These are phyloP conservation scores for Chaetoceros tenuissimus DNA, from an alignment of 108 stramenopile genomes.

Conservation along the genomic window DNA sequence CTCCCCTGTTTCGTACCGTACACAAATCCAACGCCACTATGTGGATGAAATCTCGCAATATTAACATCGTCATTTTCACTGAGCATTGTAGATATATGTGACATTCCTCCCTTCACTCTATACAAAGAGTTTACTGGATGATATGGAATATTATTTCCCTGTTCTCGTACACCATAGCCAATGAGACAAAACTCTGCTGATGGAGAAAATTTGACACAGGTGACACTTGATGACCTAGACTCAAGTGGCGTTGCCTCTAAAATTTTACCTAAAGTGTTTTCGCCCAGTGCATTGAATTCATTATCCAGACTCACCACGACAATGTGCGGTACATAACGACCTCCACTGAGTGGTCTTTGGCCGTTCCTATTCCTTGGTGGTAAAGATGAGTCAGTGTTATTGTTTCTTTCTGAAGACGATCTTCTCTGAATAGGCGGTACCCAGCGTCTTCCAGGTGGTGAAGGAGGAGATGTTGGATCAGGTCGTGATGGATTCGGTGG, in stretches of 20 bases:
- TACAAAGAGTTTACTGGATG: conserved; percentile 82
- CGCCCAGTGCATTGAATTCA: background rate
- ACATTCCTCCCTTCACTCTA: conserved; percentile 56
- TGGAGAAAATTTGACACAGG: conserved; percentile 91
- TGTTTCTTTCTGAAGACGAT: background rate
- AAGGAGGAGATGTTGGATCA: conserved; percentile 26
- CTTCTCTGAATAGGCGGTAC: conserved; percentile 13
- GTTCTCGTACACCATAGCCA: conserved; percentile 85
- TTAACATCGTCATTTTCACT: conserved; percentile 91
- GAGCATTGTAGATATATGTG: conserved; percentile 66
- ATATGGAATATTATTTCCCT: conserved; percentile 29
- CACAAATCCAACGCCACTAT: conserved; percentile 90
- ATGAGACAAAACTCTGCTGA: conserved; percentile 86
- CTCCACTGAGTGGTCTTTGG: conserved; percentile 28
- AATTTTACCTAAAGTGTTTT: conserved; percentile 41
- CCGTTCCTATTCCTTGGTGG: background rate
- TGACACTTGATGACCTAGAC: conserved; percentile 75
- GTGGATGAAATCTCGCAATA: conserved; percentile 94
- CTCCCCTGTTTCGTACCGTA: conserved; percentile 96
- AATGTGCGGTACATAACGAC: conserved; percentile 81
- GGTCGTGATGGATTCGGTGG: conserved; percentile 12
- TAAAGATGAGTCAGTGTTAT: background rate
- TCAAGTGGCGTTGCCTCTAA: conserved; percentile 73
- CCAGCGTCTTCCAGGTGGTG: conserved; percentile 43
- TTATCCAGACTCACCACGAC: conserved; percentile 62